These are phyloP conservation scores for Sporobolomyces pararoseus DNA, from an alignment of 768 basidiomycete species.

Conservation along the genomic window DNA sequence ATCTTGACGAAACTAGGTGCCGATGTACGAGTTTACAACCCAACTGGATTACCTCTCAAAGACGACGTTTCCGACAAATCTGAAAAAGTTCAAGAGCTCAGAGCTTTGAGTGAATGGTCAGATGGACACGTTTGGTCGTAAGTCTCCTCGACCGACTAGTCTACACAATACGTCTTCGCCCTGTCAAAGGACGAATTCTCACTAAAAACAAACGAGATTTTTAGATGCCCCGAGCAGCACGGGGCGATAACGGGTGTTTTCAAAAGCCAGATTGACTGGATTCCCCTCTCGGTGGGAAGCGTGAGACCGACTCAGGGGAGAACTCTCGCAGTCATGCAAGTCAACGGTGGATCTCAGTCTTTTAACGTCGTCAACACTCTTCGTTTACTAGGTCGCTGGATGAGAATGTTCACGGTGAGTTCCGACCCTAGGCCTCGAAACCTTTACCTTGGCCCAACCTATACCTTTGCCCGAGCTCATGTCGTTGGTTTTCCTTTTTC, in stretches of 20 bases:
- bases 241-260: slow-evolving; percentile 49
- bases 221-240: slow-evolving; percentile 48
- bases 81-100: slow-evolving; percentile 47
- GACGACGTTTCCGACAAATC: slow-evolving; percentile 44
- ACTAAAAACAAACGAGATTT: no score
- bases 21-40: slow-evolving; percentile 49
- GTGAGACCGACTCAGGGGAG: slow-evolving; percentile 50
- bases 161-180: no score
- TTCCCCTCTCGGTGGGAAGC: slow-evolving; percentile 48
- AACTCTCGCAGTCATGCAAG: slow-evolving; percentile 48
- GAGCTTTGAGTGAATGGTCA: slow-evolving; percentile 43
- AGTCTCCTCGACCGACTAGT: no score
- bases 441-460: not conserved
- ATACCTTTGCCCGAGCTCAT: no score
- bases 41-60: slow-evolving; percentile 44
- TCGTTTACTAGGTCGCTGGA: slow-evolving; percentile 49
- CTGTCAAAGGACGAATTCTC: no score
- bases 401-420: slow-evolving; percentile 48
- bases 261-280: slow-evolving; percentile 52
- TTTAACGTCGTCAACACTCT: slow-evolving; percentile 50
- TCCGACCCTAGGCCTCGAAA: not conserved
- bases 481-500: not conserved
- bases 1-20: slow-evolving; percentile 46
- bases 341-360: slow-evolving; percentile 44
- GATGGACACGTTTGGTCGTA: slow-evolving; percentile 46